Base-by-base conservation (phyloP, 805 yeast genomes). In the Candida loeiensis region DNA sequence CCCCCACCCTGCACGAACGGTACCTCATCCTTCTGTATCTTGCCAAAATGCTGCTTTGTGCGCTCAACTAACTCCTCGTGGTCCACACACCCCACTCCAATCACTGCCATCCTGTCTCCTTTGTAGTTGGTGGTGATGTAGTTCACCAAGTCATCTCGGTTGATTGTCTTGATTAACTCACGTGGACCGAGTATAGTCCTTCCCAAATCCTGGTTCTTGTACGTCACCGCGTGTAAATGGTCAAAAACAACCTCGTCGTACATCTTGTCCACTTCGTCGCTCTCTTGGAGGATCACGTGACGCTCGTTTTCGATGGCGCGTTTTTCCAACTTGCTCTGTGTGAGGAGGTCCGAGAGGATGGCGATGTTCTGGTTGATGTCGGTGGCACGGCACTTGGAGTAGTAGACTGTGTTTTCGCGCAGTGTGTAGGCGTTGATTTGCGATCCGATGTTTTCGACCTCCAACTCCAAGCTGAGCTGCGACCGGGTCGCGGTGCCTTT, bases 361-460 rank as follows among this genome's bases (percentile, higher is more conserved):
- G 89, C 95, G 20, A 93, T 86, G 16, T 95, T 81, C 55, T 79
- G 79, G 45, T 90, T 85, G 33, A 95, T 81, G 56, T 95, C 96
- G 24, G 73, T 73, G 50, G 79, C 75, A 43, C 90, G 69, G 21
- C 97, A 78, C 63, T 88, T 89, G 36, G 98, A 95, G 63, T 89
- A 93, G 63, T 90, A 93, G 6, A 91, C 99, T 1, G 99, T 93
- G 64, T 89, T 90, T 59, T 93, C 99, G 56, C 99, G 79, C 15
- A 96, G 88, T 2, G 99, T 93, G 69, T 93, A 93, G n/a, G 99
- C 99, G 60, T 95, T 93, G 55, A 93, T 77, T 66, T 93, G 99
- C 18, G 96, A 88, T 3, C 99, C 99, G 54, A 90, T 77, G 68
- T 93, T 85, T 64, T 93, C 99, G 43, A 93, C 87, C 64, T 93